Evolutionary conservation across 164 flowering plant genomes (phyloP).

Genomic region (Brasenia schreberi): DNA sequence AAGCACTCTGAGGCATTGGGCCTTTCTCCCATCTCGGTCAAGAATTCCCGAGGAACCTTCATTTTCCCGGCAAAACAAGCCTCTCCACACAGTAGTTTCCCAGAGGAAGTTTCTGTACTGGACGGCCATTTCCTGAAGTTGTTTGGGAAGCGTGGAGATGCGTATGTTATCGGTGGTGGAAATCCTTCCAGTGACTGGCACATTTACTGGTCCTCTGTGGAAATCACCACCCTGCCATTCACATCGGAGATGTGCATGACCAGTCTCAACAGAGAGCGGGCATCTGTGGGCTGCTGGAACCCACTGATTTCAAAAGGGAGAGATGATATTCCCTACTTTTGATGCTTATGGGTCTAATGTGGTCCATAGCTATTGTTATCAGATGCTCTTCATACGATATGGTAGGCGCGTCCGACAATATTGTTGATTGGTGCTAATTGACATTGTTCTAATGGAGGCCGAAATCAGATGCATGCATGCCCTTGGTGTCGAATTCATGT

Average conservation of each 20-base stretch:
- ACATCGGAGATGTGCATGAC: constrained; percentile 86
- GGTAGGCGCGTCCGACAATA: no score
- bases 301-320: no score
- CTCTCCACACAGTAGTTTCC: constrained; percentile 67
- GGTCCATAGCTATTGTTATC: no score
- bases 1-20: constrained; percentile 35
- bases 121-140: constrained; percentile 32
- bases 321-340: no score
- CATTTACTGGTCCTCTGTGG: constrained; percentile 23
- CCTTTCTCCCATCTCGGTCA: constrained; percentile 43
- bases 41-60: constrained; percentile 74
- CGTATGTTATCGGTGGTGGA: constrained; percentile 42
- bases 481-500: no score
- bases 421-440: no score
- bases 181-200: constrained; percentile 52
- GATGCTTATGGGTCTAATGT: no score
- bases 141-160: constrained; percentile 45
- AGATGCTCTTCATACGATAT: no score
- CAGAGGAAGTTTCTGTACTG: constrained; percentile 65
- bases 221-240: not conserved
- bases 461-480: no score
- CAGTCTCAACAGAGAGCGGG: constrained; percentile 42
- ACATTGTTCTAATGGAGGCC: no score
- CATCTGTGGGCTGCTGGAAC: constrained; percentile 32
- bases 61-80: constrained; percentile 56